These are phyloP conservation scores for Kodamaea alishanica DNA, from an alignment of 1,139 yeast genomes.

Conservation along the genomic window DNA sequence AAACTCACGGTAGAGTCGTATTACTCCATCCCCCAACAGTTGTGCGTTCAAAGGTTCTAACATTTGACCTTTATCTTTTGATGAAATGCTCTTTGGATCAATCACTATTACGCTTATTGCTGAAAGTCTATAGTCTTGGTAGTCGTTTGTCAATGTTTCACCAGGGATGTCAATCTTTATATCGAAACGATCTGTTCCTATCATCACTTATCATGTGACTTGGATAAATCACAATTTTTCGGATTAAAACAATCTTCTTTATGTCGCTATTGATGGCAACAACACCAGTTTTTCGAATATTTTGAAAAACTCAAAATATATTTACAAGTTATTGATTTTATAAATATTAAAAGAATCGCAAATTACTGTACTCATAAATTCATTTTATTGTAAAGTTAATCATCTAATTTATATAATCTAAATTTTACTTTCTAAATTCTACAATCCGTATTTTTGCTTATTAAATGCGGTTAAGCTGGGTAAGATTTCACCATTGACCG, in stretches of 20 bases:
- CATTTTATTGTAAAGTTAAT: background rate
- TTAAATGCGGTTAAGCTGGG: constrained; percentile 54
- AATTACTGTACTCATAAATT: background rate
- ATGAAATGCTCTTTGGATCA: constrained; percentile 13
- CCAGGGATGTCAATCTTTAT: constrained; percentile 27
- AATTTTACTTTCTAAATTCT: constrained; percentile 3
- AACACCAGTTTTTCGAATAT: too few relatives aligned
- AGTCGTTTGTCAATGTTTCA: background rate
- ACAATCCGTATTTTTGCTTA: constrained; percentile 39
- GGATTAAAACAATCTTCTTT: too few relatives aligned
- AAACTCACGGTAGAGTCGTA: constrained; percentile 60
- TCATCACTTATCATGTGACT: constrained; percentile 21
- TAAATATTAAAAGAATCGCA: background rate
- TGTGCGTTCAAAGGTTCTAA: constrained; percentile 54
- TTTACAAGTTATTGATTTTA: too few relatives aligned
- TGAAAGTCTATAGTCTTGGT: constrained; percentile 34
- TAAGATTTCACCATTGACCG: constrained; percentile 56
- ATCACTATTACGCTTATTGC: constrained; percentile 29
- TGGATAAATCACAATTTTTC: too few relatives aligned
- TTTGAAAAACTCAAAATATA: too few relatives aligned
- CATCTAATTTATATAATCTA: background rate
- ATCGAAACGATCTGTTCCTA: constrained; percentile 45
- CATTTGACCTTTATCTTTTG: constrained; percentile 7
- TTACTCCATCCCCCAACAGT: constrained; percentile 69
- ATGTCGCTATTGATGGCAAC: too few relatives aligned